Evolutionary conservation across 306 rosid genomes (phyloP), one percentile per base, ranked within the genome.

Genomic region (Luffa acutangula): DNA sequence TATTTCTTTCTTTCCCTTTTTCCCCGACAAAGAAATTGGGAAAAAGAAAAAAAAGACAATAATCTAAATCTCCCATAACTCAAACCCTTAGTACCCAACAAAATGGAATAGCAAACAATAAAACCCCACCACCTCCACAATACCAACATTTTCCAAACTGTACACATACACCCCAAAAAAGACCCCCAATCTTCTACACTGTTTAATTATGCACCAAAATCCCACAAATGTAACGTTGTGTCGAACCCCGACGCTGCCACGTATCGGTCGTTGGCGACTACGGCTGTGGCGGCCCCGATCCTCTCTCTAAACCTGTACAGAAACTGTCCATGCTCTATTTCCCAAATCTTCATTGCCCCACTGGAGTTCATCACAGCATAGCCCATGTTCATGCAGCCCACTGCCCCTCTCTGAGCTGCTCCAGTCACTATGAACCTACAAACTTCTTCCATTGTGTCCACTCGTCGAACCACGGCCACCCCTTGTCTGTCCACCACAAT

Each of bases 371-470:
- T 88, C 21, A 93, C 81, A 18, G 85, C 92, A 65, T 81, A 87
- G 0, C 89, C 93, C 5, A 49, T 2, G 84, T 90, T 93, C 82
- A 88, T 88, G 79, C 97, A 88, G 21, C 90, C 99, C 56, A 89
- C 72, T 39, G 84, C 72, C 1, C 86, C 88, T 43, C 85, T 51
- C 9, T 81, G 34, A 75, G 85, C 78, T 1, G 79, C 83, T 0
- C 79, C 85, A 7, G 78, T 49, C 12, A 87, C 67, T 1, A 10
- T 15, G 42, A 95, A 93, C 64, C 83, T 48, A 10, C 94, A 88
- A 42, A 90, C 2, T 81, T 83, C 84, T 78, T 86, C 93, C 5
- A 81, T 71, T 0, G 91, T 83, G 11, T 77, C 74, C 49, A 11
- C 88, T 10, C 87, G 46, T 48, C 93, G 79, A 36, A 96, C 99